Evolutionary conservation across 140 eudicot species (phyloP), one percentile per base, ranked within the genome.

Genomic region (Stevia rebaudiana): DNA sequence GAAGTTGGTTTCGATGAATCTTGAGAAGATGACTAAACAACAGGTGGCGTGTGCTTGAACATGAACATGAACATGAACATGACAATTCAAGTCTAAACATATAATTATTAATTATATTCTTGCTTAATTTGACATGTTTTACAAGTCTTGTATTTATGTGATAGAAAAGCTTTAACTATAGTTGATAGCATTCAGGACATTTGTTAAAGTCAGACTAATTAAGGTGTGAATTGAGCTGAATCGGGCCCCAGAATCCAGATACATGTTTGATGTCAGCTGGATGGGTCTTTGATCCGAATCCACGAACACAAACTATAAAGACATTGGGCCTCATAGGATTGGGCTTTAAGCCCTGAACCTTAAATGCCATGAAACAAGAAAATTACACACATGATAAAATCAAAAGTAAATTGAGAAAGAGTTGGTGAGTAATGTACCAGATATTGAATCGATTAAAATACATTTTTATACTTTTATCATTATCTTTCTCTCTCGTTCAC

Each of bases 21-120:
- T 92, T 73, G 95, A 92, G 81, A 83, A 70, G 76, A 80, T 92
- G 81, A 71, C 69, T 2, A 92, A 85, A 70, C 75, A 76, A 41
- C 86, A 80, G 69, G 63, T 84, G 13, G 64, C 77, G 12, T 82
- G 94, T 53, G 63, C 72, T 54, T 75, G 79, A 83, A n/a, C n/a
- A n/a, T n/a, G n/a, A n/a, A n/a, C n/a, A n/a, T n/a, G n/a, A n/a
- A n/a, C n/a, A n/a, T n/a, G n/a, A n/a, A n/a, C n/a, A n/a, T n/a
- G n/a, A n/a, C n/a, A n/a, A n/a, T n/a, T n/a, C n/a, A n/a, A 25
- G 62, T 48, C 17, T 11, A 51, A 19, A 18, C 47, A 35, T 74
- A 43, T 53, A 21, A 30, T 30, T 56, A 30, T 56, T n/a, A 56
- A 16, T 33, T 52, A 23, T 31, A 16, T 63, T 30, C 18, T 55